Evolutionary conservation across 2,329 filamentous ascomycete genomes (phyloP), one percentile per base, ranked within the genome.

Genomic region (Penicillium aurantiogriseum): DNA sequence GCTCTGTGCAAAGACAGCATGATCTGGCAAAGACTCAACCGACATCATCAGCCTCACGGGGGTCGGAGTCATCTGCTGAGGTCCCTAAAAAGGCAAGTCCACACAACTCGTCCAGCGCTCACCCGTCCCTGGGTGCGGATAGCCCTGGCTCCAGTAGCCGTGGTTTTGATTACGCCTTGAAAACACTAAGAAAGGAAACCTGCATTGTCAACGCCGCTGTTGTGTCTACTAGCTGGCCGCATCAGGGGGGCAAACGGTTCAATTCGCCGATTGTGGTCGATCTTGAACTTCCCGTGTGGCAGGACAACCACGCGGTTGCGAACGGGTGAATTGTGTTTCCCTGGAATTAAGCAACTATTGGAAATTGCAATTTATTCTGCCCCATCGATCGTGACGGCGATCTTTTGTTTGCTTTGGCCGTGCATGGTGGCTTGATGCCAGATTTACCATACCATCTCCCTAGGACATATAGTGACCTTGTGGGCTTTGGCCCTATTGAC

Each of bases 211-310:
- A 96, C 75, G 89, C 89, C 29, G 86, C 90, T 21, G 86, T 92
- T 60, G 83, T 89, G 80, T 85, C 85, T 43, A 86, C 81, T 23
- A 86, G 83, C 59, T 87, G 85, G 74, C 87, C 87, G 49, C 85
- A 88, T 61, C 67, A 57, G 33, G 79, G 75, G 2, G 85, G 85
- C 17, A 89, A 87, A 71, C 80, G 75, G 60, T 86, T 89, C 74
- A 86, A 92, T 73, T 90, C 92, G 70, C 88, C 91, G 21, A 88
- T 95, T 63, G 87, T 95, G n/a, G 86, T 96, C 13, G 90, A 96
- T 70, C 69, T 95, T 31, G 85, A 92, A 63, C 76, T 94, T 59
- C 87, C 88, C 0, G 77, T 87, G 21, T 84, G 81, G 78, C 69
- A 73, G 49, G 67, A 66, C 39, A 19, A 54, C 39, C 35, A 58